phyloP scores from a whole-genome alignment of 2,329 filamentous ascomycete species.

The Lachnellula occidentalis region DNA sequence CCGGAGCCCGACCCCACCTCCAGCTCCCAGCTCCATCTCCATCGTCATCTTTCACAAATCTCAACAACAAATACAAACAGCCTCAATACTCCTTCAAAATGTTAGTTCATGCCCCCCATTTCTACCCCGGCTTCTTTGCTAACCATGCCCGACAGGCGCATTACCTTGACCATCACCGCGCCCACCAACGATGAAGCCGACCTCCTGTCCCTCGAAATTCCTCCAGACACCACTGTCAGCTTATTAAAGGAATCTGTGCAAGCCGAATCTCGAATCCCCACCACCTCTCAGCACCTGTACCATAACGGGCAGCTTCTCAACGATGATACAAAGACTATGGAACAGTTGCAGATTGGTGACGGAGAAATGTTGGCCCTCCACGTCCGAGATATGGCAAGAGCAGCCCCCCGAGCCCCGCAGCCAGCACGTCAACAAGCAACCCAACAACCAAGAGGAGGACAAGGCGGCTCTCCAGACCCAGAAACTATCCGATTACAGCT shows the following conservation, averaged over 20 bases:
- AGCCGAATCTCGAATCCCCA: slow-evolving; percentile 71
- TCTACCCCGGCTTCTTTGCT: slow-evolving; percentile 5
- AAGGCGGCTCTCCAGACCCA: slow-evolving; percentile 52
- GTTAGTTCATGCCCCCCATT: slow-evolving; percentile 9
- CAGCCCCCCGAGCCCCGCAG: slow-evolving; percentile 32
- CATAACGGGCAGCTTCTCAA: slow-evolving; percentile 79
- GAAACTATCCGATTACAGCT: slow-evolving; percentile 81
- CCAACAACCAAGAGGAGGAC: slow-evolving; percentile 25
- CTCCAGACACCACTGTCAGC: slow-evolving; percentile 74
- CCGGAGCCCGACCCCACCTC: not conserved
- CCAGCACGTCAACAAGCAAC: slow-evolving; percentile 32
- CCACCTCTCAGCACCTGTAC: slow-evolving; percentile 74
- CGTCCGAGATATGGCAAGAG: slow-evolving; percentile 56
- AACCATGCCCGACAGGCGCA: slow-evolving; percentile 54
- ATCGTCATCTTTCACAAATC: not conserved
- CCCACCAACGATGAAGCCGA: slow-evolving; percentile 58
- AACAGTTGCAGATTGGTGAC: slow-evolving; percentile 74
- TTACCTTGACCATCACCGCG: slow-evolving; percentile 80
- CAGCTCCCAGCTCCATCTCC: not conserved
- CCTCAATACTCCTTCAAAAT: slow-evolving; percentile 8
- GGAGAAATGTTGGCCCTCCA: slow-evolving; percentile 91
- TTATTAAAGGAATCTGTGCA: slow-evolving; percentile 85
- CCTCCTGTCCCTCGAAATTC: slow-evolving; percentile 76
- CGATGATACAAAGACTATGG: slow-evolving; percentile 74
- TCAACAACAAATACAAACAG: not conserved